These are phyloP conservation scores for Lentinula novae-zelandiae DNA, from an alignment of 1,284 basidiomycete genomes.

Conservation along the genomic window DNA sequence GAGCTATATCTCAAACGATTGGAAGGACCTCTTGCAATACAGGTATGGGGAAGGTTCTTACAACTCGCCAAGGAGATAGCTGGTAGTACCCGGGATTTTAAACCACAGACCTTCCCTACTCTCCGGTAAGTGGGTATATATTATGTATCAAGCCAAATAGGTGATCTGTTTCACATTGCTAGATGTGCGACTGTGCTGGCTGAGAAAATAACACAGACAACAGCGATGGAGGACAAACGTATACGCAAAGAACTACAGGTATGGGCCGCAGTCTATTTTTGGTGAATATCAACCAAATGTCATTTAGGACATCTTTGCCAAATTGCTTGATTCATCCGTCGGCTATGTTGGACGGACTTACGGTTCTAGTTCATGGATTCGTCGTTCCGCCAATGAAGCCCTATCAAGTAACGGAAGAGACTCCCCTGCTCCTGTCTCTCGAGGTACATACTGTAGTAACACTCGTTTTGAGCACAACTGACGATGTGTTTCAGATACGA, in stretches of 20 bases:
- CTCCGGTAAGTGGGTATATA: constrained; percentile 51
- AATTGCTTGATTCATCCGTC: constrained; percentile 81
- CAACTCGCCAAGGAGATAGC: constrained; percentile 80
- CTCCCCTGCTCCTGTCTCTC: constrained; percentile 55
- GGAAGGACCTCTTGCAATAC: constrained; percentile 86
- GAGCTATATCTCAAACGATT: constrained; percentile 84
- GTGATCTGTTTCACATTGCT: constrained; percentile 11
- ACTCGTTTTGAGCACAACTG: constrained; percentile 13
- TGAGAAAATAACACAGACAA: constrained; percentile 84
- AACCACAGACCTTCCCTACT: constrained; percentile 68
- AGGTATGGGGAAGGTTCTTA: constrained; percentile 85
- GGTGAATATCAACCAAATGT: not conserved
- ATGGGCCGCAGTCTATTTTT: not conserved
- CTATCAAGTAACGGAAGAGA: constrained; percentile 59
- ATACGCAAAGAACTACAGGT: constrained; percentile 90
- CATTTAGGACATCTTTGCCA: constrained; percentile 75
- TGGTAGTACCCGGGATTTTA: constrained; percentile 58
- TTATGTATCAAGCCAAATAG: not conserved
- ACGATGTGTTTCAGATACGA: constrained; percentile 30
- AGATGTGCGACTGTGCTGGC: constrained; percentile 82
- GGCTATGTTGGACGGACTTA: constrained; percentile 69
- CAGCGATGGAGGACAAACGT: constrained; percentile 85
- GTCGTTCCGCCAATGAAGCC: constrained; percentile 60
- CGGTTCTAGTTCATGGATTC: constrained; percentile 80
- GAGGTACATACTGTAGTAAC: constrained; percentile 1